These are phyloP conservation scores for Debaryomyces psychrophilus DNA, from an alignment of 1,139 yeast genomes.

Conservation along the genomic window DNA sequence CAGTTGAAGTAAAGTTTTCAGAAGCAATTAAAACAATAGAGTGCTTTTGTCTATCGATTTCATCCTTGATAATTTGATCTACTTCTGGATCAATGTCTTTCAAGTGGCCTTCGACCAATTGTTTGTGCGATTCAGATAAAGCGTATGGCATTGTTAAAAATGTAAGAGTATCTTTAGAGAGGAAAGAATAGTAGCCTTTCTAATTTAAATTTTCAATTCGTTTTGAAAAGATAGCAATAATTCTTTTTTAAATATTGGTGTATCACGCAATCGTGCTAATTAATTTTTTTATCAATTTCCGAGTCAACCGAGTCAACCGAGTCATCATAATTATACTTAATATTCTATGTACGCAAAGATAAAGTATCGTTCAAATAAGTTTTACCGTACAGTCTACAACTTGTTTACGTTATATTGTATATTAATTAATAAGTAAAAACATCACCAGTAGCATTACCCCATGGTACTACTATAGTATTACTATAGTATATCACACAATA, in stretches of 20 bases:
- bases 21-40: conserved; percentile 94
- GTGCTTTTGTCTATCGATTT: conserved; percentile 90
- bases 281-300: conserved; percentile 5
- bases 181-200: neutral
- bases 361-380: neutral
- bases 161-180: neutral
- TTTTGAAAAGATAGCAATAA: conserved; percentile 2
- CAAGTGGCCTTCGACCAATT: conserved; percentile 68
- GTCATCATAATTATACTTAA: conserved; percentile 1
- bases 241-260: neutral
- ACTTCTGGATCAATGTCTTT: conserved; percentile 84
- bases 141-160: conserved; percentile 54
- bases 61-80: conserved; percentile 79
- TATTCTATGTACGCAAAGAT: neutral
- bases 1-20: conserved; percentile 94
- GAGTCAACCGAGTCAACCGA: conserved; percentile 11
- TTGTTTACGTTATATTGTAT: conserved; percentile 2
- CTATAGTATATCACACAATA: neutral
- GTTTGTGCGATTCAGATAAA: conserved; percentile 65
- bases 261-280: conserved; percentile 9
- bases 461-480: neutral
- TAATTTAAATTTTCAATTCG: neutral
- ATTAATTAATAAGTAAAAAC: conserved; percentile 8
- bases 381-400: neutral
- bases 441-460: conserved; percentile 1